Percentiles rank a stretch among this genome's conserved stretches.
These are phyloP conservation scores for Lipomyces sp. DNA, from an alignment of 805 yeast species.

Conservation along the genomic window DNA sequence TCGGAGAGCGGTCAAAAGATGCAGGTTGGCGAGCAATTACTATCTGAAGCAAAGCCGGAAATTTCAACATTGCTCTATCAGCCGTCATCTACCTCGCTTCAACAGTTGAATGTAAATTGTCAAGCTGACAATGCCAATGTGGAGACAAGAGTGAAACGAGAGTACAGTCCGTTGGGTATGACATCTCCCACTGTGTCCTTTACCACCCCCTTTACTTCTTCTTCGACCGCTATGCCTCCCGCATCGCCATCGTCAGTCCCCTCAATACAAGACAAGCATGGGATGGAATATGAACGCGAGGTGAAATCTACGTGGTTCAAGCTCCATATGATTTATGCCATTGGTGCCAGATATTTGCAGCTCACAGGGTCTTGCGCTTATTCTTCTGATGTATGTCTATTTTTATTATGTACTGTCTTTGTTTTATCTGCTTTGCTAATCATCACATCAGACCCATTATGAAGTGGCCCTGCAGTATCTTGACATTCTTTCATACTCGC, in stretches of 20 bases:
- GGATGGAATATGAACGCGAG: slow-evolving; percentile 1
- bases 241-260: no score
- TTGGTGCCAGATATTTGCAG: slow-evolving; percentile 26
- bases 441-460: slow-evolving; percentile 14
- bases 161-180: no score
- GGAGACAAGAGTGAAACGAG: slow-evolving; percentile 3
- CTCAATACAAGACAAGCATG: neutral
- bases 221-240: no score
- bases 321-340: slow-evolving; percentile 27
- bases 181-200: no score
- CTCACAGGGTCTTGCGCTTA: slow-evolving; percentile 18
- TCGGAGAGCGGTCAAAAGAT: no score
- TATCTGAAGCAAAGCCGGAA: no score
- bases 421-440: neutral
- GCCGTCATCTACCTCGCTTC: no score
- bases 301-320: slow-evolving; percentile 21
- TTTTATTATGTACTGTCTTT: neutral
- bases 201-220: neutral
- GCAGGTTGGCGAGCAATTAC: no score
- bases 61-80: no score
- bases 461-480: slow-evolving; percentile 20
- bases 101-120: no score
- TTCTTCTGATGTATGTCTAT: slow-evolving; percentile 23
- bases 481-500: slow-evolving; percentile 21
- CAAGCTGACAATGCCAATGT: no score